A percentile compares a stretch with the other conserved stretches of the same genome.
These are phyloP conservation scores for Gyrodon lividus DNA, from an alignment of 768 basidiomycete species.

Conservation along the genomic window DNA sequence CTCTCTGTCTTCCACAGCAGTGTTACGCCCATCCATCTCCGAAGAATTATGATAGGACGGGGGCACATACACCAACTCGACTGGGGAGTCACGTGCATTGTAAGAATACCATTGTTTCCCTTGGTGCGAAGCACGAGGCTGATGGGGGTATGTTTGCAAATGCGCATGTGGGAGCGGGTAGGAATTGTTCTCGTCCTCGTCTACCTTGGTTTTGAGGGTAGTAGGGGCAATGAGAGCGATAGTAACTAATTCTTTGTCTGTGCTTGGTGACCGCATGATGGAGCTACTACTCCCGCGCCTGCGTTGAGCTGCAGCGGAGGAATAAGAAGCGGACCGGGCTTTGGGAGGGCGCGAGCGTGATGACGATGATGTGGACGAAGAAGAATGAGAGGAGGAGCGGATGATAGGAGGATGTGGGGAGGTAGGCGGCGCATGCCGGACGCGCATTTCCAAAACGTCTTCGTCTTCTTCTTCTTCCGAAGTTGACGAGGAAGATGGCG, in stretches of 20 bases:
- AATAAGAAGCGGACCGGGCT: slow-evolving; percentile 28
- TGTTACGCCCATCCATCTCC: slow-evolving; percentile 15
- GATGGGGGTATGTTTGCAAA: slow-evolving; percentile 8
- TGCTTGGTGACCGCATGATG: slow-evolving; percentile 33
- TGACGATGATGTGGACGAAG: slow-evolving; percentile 25
- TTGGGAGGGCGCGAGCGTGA: slow-evolving; percentile 30
- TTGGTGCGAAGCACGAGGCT: slow-evolving; percentile 3
- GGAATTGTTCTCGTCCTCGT: slow-evolving; percentile 36
- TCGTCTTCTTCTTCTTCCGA: slow-evolving; percentile 47
- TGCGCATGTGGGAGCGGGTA: slow-evolving; percentile 13
- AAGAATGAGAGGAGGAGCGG: slow-evolving; percentile 41
- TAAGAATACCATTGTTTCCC: slow-evolving; percentile 12
- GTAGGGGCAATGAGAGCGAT: slow-evolving; percentile 79
- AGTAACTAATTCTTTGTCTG: slow-evolving; percentile 56
- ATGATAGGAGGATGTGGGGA: slow-evolving; percentile 26
- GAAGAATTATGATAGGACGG: slow-evolving; percentile 33
- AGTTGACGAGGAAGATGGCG: slow-evolving; percentile 31
- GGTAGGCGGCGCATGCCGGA: slow-evolving; percentile 25
- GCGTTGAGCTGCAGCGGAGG: slow-evolving; percentile 7
- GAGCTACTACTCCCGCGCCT: slow-evolving; percentile 43
- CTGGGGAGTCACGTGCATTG: slow-evolving; percentile 45
- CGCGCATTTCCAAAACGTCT: slow-evolving; percentile 66
- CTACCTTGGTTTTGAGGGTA: slow-evolving; percentile 75
- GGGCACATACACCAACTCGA: slow-evolving; percentile 74
- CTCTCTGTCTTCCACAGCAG: slow-evolving; percentile 19